Base-by-base conservation (phyloP, 257 asterid genomes). In the Penstemon eatonii region DNA sequence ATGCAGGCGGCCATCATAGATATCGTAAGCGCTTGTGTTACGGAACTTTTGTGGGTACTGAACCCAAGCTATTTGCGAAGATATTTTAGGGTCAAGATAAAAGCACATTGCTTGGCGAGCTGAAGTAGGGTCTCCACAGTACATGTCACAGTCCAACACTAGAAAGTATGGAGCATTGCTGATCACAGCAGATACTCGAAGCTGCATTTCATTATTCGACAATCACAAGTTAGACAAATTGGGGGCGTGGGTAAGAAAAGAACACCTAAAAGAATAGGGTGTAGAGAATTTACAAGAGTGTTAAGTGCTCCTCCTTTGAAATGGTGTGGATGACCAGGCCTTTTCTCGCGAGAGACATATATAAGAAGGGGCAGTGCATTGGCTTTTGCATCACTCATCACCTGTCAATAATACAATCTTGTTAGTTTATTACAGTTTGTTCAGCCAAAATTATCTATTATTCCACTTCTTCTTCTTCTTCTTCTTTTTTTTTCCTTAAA, bases 251-350 rank as follows among this genome's bases (percentile, higher is more conserved):
- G 18, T 4, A 3, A 8, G 5, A 49, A 46, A 49, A 49, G 54
- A 49, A 49, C 11, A 9, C 54, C 11, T 12, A 49, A 49, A 7
- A 49, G 1, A 49, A 10, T 9, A 49, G 54, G 54, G 54, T 49
- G 13, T 10, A 41, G 66, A 38, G 11, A 49, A 52, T 13, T 51
- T 81, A 89, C 96, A 38, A 90, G 88, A 44, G 68, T 75, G 56
- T 87, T 89, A 59, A 89, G 75, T 4, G 95, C 89, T 66, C 96
- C 96, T 18, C 88, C 96, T 83, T 88, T 90, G 81, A 88, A 88
- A 76, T 87, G 91, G 66, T 88, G 97, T 9, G 91, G 85, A 74
- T 66, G 78, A 4, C 68, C 64, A 43, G 91, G 83, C 36, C 84
- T 75, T 76, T 87, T 87, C 77, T 89, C 96, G 51, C 96, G 74